Base-by-base conservation (phyloP, 805 yeast genomes). In the Suhomyces canberraensis region DNA sequence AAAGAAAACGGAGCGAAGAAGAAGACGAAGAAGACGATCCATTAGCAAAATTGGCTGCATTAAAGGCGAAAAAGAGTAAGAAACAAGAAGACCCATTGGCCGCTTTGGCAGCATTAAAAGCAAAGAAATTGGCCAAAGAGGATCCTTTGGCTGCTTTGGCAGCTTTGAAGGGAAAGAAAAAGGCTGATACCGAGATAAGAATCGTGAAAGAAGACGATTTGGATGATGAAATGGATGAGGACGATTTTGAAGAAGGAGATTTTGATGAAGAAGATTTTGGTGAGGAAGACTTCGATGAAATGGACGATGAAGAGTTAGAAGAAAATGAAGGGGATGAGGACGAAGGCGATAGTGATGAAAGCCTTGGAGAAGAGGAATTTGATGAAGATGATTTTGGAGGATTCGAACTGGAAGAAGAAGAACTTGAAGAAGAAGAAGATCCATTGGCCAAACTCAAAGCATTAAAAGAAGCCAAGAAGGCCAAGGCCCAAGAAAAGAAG, bases 221-320 rank as follows among this genome's bases (percentile, higher is more conserved):
- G 6, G 44, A 36, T 29, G 63, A 54, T 8, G 39, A 58, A 8
- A 51, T 46, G 2, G 64, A 57, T 15, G 51, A 40, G 3, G 34
- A 44, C 13, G 40, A 42, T 21, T 50, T 33, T 11, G 58, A 60
- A 46, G 58, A 64, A 9, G n/a, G n/a, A n/a, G n/a, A n/a, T n/a
- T n/a, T n/a, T n/a, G 68, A 57, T 1, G 72, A 60, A 31, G 73
- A 69, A 25, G 73, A 73, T 2, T 65, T 68, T 67, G 69, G 61
- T 3, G 29, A 32, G 11, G 35, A 32, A 24, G 66, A 71, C 3
- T 35, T 49, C 73, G 37, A 69, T 58, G 52, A 66, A 66, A 22
- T 42, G 7, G 44, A 36, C 2, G 39, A 13, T 11, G 43, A 35
- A 3, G 39, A 18, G 6, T 16, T 17, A 11, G 41, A 35, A 3